Evolutionary conservation across 371 early-diverging fungal genomes (phyloP).

Genomic region (Circinella minor): DNA sequence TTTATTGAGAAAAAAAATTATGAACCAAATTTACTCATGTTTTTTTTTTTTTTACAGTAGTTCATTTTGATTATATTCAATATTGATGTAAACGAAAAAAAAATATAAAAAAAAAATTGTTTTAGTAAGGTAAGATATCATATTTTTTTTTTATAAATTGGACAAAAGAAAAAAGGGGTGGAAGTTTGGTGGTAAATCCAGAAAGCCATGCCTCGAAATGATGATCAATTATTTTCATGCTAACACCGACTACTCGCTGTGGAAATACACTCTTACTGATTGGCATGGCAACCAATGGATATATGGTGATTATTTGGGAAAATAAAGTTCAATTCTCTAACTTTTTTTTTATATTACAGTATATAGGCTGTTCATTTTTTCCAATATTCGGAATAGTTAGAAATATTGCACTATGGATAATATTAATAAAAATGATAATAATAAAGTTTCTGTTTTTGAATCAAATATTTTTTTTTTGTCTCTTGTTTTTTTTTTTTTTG

Average conservation of each 20-base stretch:
- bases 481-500: background rate
- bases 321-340: background rate
- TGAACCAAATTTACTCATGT: background rate
- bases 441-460: background rate
- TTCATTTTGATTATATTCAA: too few species aligned
- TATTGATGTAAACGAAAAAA: too few species aligned
- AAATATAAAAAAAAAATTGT: too few species aligned
- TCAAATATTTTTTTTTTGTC: background rate
- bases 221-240: conserved; percentile 14
- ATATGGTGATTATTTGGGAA: background rate
- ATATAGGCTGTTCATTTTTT: too few species aligned
- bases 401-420: too few species aligned
- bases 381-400: background rate
- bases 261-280: conserved; percentile 5
- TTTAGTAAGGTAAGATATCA: background rate
- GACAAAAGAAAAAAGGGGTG: background rate
- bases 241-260: conserved; percentile 13
- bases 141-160: background rate
- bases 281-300: background rate
- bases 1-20: background rate
- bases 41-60: background rate
- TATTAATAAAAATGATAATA: too few species aligned
- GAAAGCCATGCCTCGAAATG: background rate
- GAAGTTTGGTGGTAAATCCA: background rate
- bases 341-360: background rate